Conservation (phyloP, 352 stramenopile genomes). For the Phytopythium mirpurense region DNA sequence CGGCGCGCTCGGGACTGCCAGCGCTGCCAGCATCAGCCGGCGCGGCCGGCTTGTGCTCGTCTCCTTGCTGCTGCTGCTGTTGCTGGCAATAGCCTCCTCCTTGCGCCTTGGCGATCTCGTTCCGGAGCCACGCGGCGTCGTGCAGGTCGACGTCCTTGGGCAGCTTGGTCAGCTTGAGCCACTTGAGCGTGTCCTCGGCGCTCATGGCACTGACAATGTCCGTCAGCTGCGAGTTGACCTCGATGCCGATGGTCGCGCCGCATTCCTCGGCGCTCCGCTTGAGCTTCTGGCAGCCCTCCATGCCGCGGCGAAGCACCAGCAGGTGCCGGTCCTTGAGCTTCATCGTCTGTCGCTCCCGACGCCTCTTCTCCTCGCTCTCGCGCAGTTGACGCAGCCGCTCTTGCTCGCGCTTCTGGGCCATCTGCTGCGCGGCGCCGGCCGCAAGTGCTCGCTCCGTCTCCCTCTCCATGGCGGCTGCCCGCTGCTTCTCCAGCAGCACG, state of each 20-base stretch:
- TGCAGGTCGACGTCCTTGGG: slow-evolving; percentile 65
- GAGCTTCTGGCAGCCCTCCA: slow-evolving; percentile 65
- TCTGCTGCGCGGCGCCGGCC: slow-evolving; percentile 3
- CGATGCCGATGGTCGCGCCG: slow-evolving; percentile 64
- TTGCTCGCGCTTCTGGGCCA: slow-evolving; percentile 9
- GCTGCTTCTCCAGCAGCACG: slow-evolving; percentile 9
- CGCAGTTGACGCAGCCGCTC: slow-evolving; percentile 15
- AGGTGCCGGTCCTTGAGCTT: slow-evolving; percentile 54
- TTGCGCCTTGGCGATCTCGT: slow-evolving; percentile 63
- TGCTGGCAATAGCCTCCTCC: slow-evolving; percentile 16
- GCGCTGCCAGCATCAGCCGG: neutral
- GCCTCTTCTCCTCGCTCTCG: slow-evolving; percentile 20
- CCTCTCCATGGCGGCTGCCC: slow-evolving; percentile 3
- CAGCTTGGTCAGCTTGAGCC: slow-evolving; percentile 64
- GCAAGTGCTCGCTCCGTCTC: slow-evolving; percentile 2
- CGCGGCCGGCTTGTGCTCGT: neutral
- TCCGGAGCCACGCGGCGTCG: slow-evolving; percentile 60
- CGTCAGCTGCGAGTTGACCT: slow-evolving; percentile 70
- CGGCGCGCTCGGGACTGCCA: slow-evolving; percentile 3
- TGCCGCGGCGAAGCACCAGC: slow-evolving; percentile 63
- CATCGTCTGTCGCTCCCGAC: slow-evolving; percentile 34
- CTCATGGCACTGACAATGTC: slow-evolving; percentile 77
- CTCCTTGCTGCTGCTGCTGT: neutral
- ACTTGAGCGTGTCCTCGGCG: slow-evolving; percentile 49
- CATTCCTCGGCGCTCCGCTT: slow-evolving; percentile 53